Evolutionary conservation across 441 rosid genomes (phyloP).

Genomic region (Adansonia gregorii): DNA sequence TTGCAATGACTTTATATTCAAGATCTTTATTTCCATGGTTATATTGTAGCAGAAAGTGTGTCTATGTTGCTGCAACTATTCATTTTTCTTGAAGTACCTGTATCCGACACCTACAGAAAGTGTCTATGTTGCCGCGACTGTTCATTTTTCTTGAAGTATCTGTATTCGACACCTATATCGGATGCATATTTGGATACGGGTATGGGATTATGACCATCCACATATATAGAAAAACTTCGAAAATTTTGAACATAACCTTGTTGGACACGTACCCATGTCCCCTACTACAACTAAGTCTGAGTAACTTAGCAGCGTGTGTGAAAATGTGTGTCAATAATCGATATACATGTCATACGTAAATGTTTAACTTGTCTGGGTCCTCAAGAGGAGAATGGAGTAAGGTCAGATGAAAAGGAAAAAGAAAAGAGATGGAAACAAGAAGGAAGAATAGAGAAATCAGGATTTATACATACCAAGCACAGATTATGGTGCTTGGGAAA

Average conservation of each 20-base stretch:
- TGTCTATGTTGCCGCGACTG: too few species aligned
- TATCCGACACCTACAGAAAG: too few species aligned
- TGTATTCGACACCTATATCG: too few species aligned
- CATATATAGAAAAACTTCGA: too few species aligned
- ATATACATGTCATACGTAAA: not conserved
- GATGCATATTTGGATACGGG: not conserved
- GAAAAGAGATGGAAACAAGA: not conserved
- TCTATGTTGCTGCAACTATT: too few species aligned
- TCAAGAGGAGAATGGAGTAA: not conserved
- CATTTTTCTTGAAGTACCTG: too few species aligned
- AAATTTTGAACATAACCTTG: too few species aligned
- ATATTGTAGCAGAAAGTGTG: not conserved
- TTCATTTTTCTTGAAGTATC: too few species aligned
- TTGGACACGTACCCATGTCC: too few species aligned
- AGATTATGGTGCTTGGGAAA: not conserved
- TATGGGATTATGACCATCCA: too few species aligned
- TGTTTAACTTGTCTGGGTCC: slow-evolving; percentile 9
- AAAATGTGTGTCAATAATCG: not conserved
- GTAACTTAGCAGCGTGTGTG: not conserved
- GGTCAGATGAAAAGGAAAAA: not conserved
- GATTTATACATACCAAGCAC: not conserved
- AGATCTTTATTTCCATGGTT: not conserved
- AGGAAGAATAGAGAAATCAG: not conserved
- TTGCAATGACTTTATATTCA: not conserved
- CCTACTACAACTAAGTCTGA: not conserved